Evolutionary conservation across 2,329 filamentous ascomycete species (phyloP), one percentile per base, ranked within the genome.

Genomic region (Botrytis cinerea): DNA sequence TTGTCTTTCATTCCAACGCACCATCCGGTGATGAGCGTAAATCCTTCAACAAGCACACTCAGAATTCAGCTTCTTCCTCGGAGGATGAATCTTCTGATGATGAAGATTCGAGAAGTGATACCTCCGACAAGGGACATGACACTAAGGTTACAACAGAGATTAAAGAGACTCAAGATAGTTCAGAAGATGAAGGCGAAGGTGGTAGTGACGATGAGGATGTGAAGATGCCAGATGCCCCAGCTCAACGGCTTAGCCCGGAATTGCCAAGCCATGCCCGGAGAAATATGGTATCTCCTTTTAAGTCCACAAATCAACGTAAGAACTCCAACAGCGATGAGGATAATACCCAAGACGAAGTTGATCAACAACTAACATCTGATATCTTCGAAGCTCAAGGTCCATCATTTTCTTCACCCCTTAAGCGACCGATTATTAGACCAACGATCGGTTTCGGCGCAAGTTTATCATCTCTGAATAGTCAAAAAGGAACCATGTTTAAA

Each of bases 301-400:
- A 75, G 73, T 38, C 51, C 60, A 71, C 68, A 51, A 57, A 54
- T 51, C 75, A 73, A 66, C 72, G 75, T 78, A 78, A 77, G 77
- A 73, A 72, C 32, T 73, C 73, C 60, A 75, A 75, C 71, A 74
- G 76, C 70, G 74, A 75, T 68, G 67, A 62, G 43, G 70, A 73
- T 54, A 75, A 74, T 71, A 78, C 76, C 67, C 77, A 79, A 77
- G 75, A 77, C 46, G 77, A 79, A 73, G 71, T 80, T 73, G 77
- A 78, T 67, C 75, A 75, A 43, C 77, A 79, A 78, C 78, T 80
- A 74, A 79, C 78, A 43, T 79, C 78, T 75, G 77, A 76, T 76
- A 69, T 79, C 48, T 75, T 75, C 76, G 76, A 79, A 79, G 78
- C 71, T 70, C 62, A 66, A 38, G 61, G 40, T 20, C 32, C 46